phyloP scores from a whole-genome alignment of 169 alveolate genomes.

The Theileria equi region DNA sequence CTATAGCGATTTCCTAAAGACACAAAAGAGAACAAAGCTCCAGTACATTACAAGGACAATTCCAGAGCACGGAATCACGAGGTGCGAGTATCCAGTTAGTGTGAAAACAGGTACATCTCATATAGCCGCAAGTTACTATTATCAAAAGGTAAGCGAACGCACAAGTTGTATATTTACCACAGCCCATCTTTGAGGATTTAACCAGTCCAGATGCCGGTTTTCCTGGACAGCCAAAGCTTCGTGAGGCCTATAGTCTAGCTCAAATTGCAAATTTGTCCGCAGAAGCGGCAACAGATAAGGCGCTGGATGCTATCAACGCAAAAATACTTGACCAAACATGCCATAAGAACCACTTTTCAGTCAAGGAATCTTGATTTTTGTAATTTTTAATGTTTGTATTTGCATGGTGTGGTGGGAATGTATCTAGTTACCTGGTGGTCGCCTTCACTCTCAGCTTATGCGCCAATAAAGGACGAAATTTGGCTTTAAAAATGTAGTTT shows the following conservation, averaged over 20 bases:
- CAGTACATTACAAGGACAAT: conserved; percentile 5
- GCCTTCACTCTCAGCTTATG: neutral
- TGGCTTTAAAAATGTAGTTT: neutral
- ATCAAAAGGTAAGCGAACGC: conserved; percentile 1
- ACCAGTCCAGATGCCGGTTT: neutral
- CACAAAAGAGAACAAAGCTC: conserved; percentile 25
- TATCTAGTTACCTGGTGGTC: neutral
- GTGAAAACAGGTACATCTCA: conserved; percentile 6
- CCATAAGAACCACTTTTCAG: neutral
- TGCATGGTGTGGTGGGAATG: neutral
- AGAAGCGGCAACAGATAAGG: conserved; percentile 49
- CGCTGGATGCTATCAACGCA: conserved; percentile 38
- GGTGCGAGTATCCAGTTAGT: neutral
- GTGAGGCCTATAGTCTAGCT: conserved; percentile 9
- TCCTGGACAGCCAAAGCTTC: neutral
- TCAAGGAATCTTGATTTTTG: neutral
- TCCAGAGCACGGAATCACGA: neutral
- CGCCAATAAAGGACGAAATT: neutral
- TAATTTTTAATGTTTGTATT: neutral
- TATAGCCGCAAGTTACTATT: neutral
- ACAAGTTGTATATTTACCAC: neutral
- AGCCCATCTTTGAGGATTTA: conserved; percentile 25
- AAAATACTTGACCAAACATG: conserved; percentile 11
- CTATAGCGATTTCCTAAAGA: conserved; percentile 42
- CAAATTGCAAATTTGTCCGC: conserved; percentile 55